These are phyloP conservation scores for Cladophialophora psammophila DNA, from an alignment of 2,329 filamentous ascomycete species.

Conservation along the genomic window DNA sequence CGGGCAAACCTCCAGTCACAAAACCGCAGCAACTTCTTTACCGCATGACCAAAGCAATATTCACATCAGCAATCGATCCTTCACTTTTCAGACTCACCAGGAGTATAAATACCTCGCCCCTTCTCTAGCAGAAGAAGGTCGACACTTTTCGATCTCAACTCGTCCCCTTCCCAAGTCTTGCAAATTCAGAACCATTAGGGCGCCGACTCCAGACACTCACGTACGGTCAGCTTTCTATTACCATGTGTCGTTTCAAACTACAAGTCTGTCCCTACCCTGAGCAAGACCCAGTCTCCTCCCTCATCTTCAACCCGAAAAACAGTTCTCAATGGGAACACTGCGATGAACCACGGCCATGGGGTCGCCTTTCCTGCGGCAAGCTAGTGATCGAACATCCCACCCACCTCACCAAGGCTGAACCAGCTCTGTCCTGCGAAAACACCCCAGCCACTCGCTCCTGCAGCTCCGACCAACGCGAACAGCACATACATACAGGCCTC, in stretches of 20 bases:
- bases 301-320: conserved; percentile 31
- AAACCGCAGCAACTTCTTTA: neutral
- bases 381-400: conserved; percentile 29
- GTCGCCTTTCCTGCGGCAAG: conserved; percentile 33
- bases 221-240: neutral
- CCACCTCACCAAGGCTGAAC: conserved; percentile 2
- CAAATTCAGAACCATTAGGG: neutral
- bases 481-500: neutral
- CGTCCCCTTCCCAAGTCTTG: neutral
- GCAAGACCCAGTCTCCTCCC: conserved; percentile 29
- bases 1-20: conserved; percentile 11
- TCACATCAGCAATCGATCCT: conserved; percentile 17
- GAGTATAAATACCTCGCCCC: conserved; percentile 9
- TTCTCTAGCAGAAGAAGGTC: neutral
- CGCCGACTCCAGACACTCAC: neutral
- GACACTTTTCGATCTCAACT: neutral
- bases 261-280: conserved; percentile 33
- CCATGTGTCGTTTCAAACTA: conserved; percentile 34
- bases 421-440: neutral
- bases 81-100: conserved; percentile 1
- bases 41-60: conserved; percentile 14
- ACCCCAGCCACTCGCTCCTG: conserved; percentile 17
- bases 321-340: conserved; percentile 26
- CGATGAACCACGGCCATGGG: conserved; percentile 31
- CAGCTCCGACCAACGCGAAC: conserved; percentile 9